phyloP scores from a whole-genome alignment of 805 yeast genomes.

The Wickerhamomyces kurtzmanii region DNA sequence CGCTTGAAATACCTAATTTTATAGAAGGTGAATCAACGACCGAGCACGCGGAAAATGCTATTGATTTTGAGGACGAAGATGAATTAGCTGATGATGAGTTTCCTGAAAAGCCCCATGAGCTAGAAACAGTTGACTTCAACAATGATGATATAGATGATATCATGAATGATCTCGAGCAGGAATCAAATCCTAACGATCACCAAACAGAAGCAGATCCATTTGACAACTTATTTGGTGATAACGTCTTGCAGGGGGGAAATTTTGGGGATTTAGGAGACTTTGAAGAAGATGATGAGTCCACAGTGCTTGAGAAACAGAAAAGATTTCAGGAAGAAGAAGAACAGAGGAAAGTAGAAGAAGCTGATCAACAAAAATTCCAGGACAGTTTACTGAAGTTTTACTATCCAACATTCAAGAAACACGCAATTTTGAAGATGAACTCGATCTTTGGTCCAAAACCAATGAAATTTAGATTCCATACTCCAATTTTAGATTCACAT shows the following conservation, averaged over 20 bases:
- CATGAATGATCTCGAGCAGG: constrained; percentile 25
- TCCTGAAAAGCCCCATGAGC: constrained; percentile 18
- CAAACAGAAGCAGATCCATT: constrained; percentile 2
- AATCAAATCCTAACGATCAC: constrained; percentile 13
- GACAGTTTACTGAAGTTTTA: constrained; percentile 31
- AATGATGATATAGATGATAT: constrained; percentile 23
- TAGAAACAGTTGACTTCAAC: constrained; percentile 10
- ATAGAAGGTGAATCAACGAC: constrained; percentile 15
- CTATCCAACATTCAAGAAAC: constrained; percentile 54
- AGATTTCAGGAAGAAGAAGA: constrained; percentile 7
- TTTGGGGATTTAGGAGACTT: constrained; percentile 9
- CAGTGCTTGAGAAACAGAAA: constrained; percentile 1
- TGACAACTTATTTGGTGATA: constrained; percentile 22
- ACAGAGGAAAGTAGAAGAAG: constrained; percentile 10
- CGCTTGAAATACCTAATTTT: constrained; percentile 10
- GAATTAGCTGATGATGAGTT: constrained; percentile 86
- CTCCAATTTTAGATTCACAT: constrained; percentile 26
- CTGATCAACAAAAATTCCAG: constrained; percentile 14
- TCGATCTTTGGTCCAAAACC: constrained; percentile 58
- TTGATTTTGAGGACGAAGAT: constrained; percentile 91
- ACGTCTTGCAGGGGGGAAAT: constrained; percentile 14
- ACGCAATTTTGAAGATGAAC: constrained; percentile 54
- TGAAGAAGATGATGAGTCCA: constrained; percentile 10
- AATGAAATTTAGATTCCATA: constrained; percentile 38
- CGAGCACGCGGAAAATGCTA: constrained; percentile 84